Conservation (phyloP, 2,329 filamentous ascomycete genomes). For the Aspergillus awamori region DNA sequence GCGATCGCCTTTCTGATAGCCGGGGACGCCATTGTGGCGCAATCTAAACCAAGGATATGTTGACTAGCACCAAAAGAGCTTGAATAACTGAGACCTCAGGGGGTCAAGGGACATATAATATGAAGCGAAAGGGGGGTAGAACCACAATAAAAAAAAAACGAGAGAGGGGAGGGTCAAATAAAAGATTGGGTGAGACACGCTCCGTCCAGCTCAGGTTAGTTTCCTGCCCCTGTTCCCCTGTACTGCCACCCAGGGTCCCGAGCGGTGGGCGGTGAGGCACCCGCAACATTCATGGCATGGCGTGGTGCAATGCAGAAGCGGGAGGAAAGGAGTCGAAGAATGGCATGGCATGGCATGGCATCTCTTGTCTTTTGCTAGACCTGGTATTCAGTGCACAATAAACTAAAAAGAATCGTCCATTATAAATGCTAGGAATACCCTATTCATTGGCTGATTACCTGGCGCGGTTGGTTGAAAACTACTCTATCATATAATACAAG, state of each 20-base stretch:
- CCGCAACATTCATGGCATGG: background rate
- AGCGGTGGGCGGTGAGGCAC: constrained; percentile 22
- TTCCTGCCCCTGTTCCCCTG: constrained; percentile 1
- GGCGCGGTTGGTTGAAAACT: background rate
- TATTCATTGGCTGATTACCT: background rate
- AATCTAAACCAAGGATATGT: constrained; percentile 13
- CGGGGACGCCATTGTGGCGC: constrained; percentile 47
- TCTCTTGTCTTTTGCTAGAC: too few relatives aligned
- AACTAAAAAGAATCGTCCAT: background rate
- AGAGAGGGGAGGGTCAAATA: constrained; percentile 10
- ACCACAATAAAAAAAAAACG: constrained; percentile 9
- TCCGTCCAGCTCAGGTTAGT: constrained; percentile 15
- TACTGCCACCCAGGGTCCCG: constrained; percentile 19
- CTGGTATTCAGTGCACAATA: too few relatives aligned
- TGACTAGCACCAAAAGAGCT: background rate
- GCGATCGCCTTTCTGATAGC: constrained; percentile 49
- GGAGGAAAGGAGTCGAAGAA: background rate
- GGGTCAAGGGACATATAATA: constrained; percentile 5
- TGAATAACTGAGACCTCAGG: background rate
- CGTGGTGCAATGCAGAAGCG: background rate
- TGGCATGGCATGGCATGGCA: background rate
- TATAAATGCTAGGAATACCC: background rate
- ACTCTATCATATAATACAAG: constrained; percentile 6
- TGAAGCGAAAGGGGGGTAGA: constrained; percentile 9
- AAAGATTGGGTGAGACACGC: constrained; percentile 5